Percentiles rank a stretch among this genome's conserved stretches.
phyloP scores from a whole-genome alignment of 75 land plant genomes.

The Adiantum capillusveneris region DNA sequence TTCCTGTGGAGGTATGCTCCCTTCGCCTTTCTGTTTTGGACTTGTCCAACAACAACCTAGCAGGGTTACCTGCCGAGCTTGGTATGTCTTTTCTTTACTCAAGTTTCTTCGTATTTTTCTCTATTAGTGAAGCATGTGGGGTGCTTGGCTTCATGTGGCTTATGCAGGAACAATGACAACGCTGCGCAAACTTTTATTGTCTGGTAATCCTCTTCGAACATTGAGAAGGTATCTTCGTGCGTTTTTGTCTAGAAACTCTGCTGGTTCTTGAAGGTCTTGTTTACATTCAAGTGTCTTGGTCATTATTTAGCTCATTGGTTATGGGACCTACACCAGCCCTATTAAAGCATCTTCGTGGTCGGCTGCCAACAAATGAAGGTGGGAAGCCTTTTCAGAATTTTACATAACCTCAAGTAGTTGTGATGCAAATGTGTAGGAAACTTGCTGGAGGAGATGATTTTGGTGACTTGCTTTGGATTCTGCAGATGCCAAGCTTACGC shows the following conservation, averaged over 20 bases:
- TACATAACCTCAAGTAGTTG: not conserved
- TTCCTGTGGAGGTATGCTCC: slow-evolving; percentile 64
- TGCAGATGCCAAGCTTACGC: slow-evolving; percentile 19
- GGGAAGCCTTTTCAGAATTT: not conserved
- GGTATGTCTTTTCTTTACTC: slow-evolving; percentile 27
- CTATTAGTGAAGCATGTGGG: no score
- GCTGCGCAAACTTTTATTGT: slow-evolving; percentile 65
- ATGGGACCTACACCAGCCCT: slow-evolving; percentile 76
- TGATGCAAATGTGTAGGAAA: no score
- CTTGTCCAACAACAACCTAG: slow-evolving; percentile 76
- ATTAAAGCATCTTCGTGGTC: slow-evolving; percentile 62
- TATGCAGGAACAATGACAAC: slow-evolving; percentile 68
- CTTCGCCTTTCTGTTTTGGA: slow-evolving; percentile 74
- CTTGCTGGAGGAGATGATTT: no score
- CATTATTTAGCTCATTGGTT: slow-evolving; percentile 54
- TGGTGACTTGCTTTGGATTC: no score
- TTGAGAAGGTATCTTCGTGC: slow-evolving; percentile 48
- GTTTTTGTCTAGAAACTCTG: slow-evolving; percentile 1
- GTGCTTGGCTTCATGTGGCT: no score
- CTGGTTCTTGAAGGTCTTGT: not conserved
- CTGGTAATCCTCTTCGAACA: slow-evolving; percentile 80
- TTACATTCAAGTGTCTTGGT: slow-evolving; percentile 2
- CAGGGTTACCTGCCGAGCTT: slow-evolving; percentile 76
- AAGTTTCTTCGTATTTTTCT: no score
- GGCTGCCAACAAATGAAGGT: slow-evolving; percentile 60